Percentiles rank a stretch among this genome's conserved stretches.
Conservation (phyloP, 768 basidiomycete species). For the Boletus edulis region DNA sequence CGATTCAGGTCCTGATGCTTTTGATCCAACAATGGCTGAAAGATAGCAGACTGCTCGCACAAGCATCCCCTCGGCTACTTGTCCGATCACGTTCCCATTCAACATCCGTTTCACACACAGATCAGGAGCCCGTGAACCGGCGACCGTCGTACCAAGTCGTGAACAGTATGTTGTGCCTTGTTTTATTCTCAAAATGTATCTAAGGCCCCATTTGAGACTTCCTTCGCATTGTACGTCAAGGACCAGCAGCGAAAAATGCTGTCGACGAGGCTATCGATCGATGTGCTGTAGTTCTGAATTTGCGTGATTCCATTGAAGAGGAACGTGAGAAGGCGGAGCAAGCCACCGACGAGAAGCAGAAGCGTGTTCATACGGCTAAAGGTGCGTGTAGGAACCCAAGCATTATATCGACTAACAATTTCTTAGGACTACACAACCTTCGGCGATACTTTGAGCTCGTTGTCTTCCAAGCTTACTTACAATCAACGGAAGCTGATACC, state of each 20-base stretch:
- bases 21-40: conserved; percentile 85
- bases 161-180: conserved; percentile 61
- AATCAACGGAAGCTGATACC: conserved; percentile 78
- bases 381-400: conserved; percentile 41
- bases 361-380: conserved; percentile 63
- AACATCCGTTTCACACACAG: conserved; percentile 28
- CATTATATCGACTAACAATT: conserved; percentile 4
- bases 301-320: conserved; percentile 88
- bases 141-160: conserved; percentile 82
- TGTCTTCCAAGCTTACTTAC: conserved; percentile 87
- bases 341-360: conserved; percentile 67
- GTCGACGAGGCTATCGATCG: conserved; percentile 90
- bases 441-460: conserved; percentile 83
- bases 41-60: conserved; percentile 26
- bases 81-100: conserved; percentile 47
- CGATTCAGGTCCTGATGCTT: conserved; percentile 65
- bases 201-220: conserved; percentile 48
- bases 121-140: conserved; percentile 29
- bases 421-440: conserved; percentile 71
- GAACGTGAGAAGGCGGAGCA: conserved; percentile 76
- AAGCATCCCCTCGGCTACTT: conserved; percentile 29
- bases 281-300: conserved; percentile 78
- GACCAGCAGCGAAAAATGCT: conserved; percentile 77
- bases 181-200: not conserved
- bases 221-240: conserved; percentile 82